Evolutionary conservation across 2,329 filamentous ascomycete species (phyloP).

Genomic region (Cercospora canescens): DNA sequence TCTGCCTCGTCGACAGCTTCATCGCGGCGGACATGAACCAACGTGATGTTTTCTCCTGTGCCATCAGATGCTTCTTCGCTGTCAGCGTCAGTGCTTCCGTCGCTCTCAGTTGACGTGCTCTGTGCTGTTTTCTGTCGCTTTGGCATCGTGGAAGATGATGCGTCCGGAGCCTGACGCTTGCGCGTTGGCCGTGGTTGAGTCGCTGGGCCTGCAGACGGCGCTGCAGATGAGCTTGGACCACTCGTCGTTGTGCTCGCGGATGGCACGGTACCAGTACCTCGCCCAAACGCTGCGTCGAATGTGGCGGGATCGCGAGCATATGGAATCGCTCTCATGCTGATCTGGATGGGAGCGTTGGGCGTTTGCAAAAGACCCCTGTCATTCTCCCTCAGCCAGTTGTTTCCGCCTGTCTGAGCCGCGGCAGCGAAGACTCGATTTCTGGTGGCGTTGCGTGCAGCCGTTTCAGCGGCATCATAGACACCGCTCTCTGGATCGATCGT

Average conservation of each 20-base stretch:
- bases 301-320: not conserved
- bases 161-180: not conserved
- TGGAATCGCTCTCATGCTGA: not conserved
- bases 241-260: not conserved
- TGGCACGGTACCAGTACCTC: not conserved
- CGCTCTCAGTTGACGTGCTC: not conserved
- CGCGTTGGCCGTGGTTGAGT: not conserved
- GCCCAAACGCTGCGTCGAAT: not conserved
- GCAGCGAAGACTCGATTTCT: not conserved
- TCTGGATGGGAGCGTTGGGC: not conserved
- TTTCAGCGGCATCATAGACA: not conserved
- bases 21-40: no score
- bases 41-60: no score
- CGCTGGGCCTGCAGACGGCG: not conserved
- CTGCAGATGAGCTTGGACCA: not conserved
- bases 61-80: not conserved
- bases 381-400: slow-evolving; percentile 7
- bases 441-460: not conserved
- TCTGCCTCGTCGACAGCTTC: no score
- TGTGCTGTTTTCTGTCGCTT: not conserved
- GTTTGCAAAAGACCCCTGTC: not conserved
- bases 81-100: not conserved
- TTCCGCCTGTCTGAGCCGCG: not conserved
- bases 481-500: not conserved
- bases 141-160: not conserved